Evolutionary conservation across 169 alveolate species (phyloP), one percentile per base, ranked within the genome.

Genomic region (Plasmodium inui): DNA sequence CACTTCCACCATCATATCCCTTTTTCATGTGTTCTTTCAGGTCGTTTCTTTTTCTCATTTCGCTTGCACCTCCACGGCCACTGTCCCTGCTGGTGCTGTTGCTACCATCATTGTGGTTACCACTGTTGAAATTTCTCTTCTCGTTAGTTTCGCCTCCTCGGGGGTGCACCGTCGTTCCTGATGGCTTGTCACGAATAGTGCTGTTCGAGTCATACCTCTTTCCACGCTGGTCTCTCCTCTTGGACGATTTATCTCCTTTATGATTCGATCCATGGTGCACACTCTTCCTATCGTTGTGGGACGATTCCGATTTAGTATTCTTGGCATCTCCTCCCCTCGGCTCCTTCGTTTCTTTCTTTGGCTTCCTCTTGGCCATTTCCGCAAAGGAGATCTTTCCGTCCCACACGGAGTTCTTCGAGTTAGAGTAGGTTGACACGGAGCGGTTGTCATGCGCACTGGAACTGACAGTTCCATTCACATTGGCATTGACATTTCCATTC

Each of bases 381-480:
- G 95, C 95, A 82, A 81, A 91, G 9, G 95, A 81, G 14, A 91
- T 82, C 44, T 82, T 91, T 81, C 95, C 95, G 17, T 82, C 85
- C 95, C 95, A 91, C 19, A 91, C 30, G 39, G 89, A 88, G 71
- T 88, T 88, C 46, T 88, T 88, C 9, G 82, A 55, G n/a, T 70
- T 88, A 1, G 82, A 32, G 30, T 88, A 57, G 41, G 81, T 61
- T 26, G 94, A 74, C 37, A 28, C 37, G 1, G 89, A 76, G 14
- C 83, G 4, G 7, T 74, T 74, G 55, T 85, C 67, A n/a, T n/a
- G 12, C 4, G 76, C 26, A 50, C 39, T 73, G 39, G 2, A 39
- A 61, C 12, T 14, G 8, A 3, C 2, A 50, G 0, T 46, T 3
- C 0, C n/a, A 46, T 4, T 46, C 5, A 10, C 57, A 46, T 10